Evolutionary conservation across 495 filamentous ascomycete genomes (phyloP).

Genomic region (Hyaloscypha finlandica): DNA sequence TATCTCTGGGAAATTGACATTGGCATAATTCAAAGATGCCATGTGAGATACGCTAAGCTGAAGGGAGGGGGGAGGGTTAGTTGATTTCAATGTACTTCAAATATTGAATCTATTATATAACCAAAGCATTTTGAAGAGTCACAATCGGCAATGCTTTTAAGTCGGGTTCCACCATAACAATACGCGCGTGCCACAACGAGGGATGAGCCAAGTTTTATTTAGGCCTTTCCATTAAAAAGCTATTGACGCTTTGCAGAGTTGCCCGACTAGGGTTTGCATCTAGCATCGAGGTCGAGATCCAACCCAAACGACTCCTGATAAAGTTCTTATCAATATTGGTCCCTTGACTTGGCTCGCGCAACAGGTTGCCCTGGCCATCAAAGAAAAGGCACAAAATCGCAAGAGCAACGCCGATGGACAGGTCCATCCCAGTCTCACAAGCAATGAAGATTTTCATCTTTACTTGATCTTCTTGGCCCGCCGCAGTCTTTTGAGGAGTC

Average conservation of each 20-base stretch:
- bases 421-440: slow-evolving; percentile 65
- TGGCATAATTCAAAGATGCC: no score
- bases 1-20: no score
- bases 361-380: slow-evolving; percentile 52
- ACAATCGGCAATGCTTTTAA: no score
- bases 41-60: no score
- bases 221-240: slow-evolving; percentile 67
- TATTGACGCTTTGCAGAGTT: slow-evolving; percentile 85
- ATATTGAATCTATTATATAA: no score
- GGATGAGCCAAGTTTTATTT: neutral
- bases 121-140: no score
- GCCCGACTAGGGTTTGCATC: slow-evolving; percentile 77
- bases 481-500: neutral
- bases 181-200: neutral
- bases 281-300: slow-evolving; percentile 72
- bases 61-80: no score
- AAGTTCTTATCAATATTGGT: slow-evolving; percentile 61
- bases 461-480: neutral
- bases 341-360: slow-evolving; percentile 5
- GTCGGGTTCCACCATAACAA: neutral
- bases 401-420: slow-evolving; percentile 64
- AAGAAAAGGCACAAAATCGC: slow-evolving; percentile 64
- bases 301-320: slow-evolving; percentile 73
- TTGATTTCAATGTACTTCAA: no score
- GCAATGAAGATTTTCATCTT: slow-evolving; percentile 48